Percentiles rank a stretch among this genome's conserved stretches.
Evolutionary conservation across 2,329 filamentous ascomycete species (phyloP).

Genomic region (Hypomyces rosellus): DNA sequence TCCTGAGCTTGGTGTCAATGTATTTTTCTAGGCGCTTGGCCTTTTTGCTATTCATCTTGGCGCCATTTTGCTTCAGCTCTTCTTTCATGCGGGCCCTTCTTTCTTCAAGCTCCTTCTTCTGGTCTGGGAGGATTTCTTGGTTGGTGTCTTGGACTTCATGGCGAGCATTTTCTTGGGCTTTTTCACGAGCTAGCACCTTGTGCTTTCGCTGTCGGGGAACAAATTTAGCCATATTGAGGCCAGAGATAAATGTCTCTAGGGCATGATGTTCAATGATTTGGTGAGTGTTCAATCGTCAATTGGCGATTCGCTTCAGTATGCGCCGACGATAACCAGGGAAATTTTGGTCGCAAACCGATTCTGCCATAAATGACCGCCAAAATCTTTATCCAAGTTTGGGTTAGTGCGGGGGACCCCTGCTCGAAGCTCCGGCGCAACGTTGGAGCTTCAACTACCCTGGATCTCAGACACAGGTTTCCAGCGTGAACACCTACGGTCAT

Average conservation of each 20-base stretch:
- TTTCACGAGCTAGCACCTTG: constrained; percentile 59
- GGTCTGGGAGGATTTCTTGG: constrained; percentile 28
- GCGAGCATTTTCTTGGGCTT: constrained; percentile 37
- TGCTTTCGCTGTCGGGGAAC: constrained; percentile 62
- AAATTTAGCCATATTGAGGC: constrained; percentile 45
- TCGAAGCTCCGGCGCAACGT: neutral
- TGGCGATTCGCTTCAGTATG: neutral
- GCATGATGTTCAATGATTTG: constrained; percentile 13
- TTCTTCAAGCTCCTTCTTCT: constrained; percentile 47
- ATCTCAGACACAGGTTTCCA: neutral
- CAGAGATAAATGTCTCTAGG: constrained; percentile 3
- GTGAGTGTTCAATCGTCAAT: constrained; percentile 10
- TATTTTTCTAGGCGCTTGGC: constrained; percentile 63
- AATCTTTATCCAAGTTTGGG: constrained; percentile 22
- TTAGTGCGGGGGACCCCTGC: constrained; percentile 29
- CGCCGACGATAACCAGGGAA: constrained; percentile 19
- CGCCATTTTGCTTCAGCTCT: constrained; percentile 44
- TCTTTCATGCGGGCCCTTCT: constrained; percentile 51
- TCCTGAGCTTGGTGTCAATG: constrained; percentile 84
- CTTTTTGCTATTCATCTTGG: constrained; percentile 58
- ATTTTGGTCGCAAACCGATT: constrained; percentile 29
- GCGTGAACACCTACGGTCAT: too few relatives aligned
- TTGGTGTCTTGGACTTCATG: constrained; percentile 34
- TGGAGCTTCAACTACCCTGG: constrained; percentile 3
- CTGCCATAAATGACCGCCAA: constrained; percentile 32